Base-by-base conservation (phyloP, 371 early-diverging fungal species). In the Coemansia sp. region DNA sequence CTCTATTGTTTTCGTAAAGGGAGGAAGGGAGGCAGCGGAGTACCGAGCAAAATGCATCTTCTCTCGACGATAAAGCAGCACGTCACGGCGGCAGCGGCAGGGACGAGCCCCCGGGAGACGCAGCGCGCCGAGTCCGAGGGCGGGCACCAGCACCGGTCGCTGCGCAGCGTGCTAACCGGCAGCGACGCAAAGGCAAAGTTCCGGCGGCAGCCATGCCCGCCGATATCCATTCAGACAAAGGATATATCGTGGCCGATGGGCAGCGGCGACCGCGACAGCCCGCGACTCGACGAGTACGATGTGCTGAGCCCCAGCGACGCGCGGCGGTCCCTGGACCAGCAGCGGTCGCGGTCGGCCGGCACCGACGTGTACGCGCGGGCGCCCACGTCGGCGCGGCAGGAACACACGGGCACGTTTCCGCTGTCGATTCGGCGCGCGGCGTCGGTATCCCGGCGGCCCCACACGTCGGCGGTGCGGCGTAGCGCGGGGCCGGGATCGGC, bases 231-330 rank as follows among this genome's bases (percentile, higher is more conserved):
- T 14, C 60, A 63, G 31, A 72, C 72, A 8, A 67, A 58, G 39
- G 67, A 72, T 18, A 72, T 72, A 63, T 72, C 72, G n/a, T 63
- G 67, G 67, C 72, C 72, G 4, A 51, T 72, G 53, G 72, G 68
- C 16, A 67, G 64, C 48, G 60, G 63, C 32, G 60, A 62, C 40
- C 46, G 67, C 6, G 58, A 43, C 34, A 72, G 64, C 11, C 47
- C 61, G n/a, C 68, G 49, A 4, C 51, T 58, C 5, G 68, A 67
- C 24, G 72, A 72, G 43, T 62, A 63, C 39, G 69, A 63, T 43
- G 42, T 72, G 12, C 54, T 67, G 8, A 68, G 58, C 55, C n/a
- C 70, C n/a, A 52, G 62, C 53, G 66, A 66, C 10, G 43, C 55
- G 8, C 62, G 32, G 34, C 52, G 39, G 14, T 70, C 71, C 6